These are phyloP conservation scores for Cutaneotrichosporon sp. DNA, from an alignment of 1,284 basidiomycete species.

Conservation along the genomic window DNA sequence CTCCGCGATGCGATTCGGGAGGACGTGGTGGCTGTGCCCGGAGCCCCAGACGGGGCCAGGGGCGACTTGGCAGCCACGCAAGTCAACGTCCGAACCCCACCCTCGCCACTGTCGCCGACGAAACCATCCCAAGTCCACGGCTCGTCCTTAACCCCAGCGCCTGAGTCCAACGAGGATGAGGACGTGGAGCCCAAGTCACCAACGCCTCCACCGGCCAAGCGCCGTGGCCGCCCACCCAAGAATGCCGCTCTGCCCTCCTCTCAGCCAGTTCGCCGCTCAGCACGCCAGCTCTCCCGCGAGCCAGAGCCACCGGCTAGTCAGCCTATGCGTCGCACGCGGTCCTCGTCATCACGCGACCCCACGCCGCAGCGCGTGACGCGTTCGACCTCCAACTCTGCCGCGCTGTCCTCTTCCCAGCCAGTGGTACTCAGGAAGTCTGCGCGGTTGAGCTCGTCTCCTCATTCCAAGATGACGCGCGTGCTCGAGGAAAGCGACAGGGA, in stretches of 20 bases:
- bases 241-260: background rate
- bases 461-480: conserved; percentile 9
- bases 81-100: background rate
- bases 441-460: background rate
- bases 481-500: conserved; percentile 2
- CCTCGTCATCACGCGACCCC: conserved; percentile 10
- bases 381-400: background rate
- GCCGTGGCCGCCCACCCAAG: conserved; percentile 11
- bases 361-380: background rate
- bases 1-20: conserved; percentile 25
- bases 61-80: conserved; percentile 15
- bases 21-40: conserved; percentile 9
- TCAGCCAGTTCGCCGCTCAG: conserved; percentile 2
- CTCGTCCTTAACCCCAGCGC: background rate
- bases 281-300: conserved; percentile 7
- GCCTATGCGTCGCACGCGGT: conserved; percentile 12
- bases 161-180: background rate
- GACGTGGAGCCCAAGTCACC: background rate
- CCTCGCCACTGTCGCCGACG: background rate
- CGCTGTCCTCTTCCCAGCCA: background rate
- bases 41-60: background rate
- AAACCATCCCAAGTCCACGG: background rate
- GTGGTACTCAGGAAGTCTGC: background rate
- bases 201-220: background rate
- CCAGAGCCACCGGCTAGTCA: background rate